phyloP scores from a whole-genome alignment of 179 eudicot genomes.

The Kewa caespitosa region DNA sequence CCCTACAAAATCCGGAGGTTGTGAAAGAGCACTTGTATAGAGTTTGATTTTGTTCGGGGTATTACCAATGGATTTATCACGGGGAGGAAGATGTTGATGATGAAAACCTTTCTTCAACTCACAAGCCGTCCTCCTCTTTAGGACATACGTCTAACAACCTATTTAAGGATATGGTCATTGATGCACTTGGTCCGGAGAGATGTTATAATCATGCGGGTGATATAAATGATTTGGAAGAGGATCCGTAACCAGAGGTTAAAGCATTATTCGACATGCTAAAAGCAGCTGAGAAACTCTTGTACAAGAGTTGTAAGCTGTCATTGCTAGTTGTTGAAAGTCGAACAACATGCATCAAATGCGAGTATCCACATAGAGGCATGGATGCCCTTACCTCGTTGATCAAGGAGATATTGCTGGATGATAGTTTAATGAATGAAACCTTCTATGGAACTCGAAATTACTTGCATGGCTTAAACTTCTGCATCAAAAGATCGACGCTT shows the following conservation, averaged over 20 bases:
- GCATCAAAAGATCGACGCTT: background rate
- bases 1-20: background rate
- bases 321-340: background rate
- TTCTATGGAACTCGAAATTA: background rate
- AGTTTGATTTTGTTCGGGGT: background rate
- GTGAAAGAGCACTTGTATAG: background rate
- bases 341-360: background rate
- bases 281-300: background rate
- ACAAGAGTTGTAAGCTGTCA: background rate
- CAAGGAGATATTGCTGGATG: background rate
- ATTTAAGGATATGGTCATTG: background rate
- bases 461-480: background rate
- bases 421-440: background rate
- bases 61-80: background rate
- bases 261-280: background rate
- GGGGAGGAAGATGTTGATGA: background rate
- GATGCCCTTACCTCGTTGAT: background rate
- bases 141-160: too few species aligned
- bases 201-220: background rate
- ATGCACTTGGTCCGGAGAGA: background rate
- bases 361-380: background rate
- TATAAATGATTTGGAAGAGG: background rate
- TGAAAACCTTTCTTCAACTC: background rate
- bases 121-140: too few species aligned
- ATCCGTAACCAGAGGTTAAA: background rate